Percentiles rank a stretch among this genome's conserved stretches.
These are phyloP conservation scores for Dactylellina haptotyla DNA, from an alignment of 2,329 filamentous ascomycete genomes.

Conservation along the genomic window DNA sequence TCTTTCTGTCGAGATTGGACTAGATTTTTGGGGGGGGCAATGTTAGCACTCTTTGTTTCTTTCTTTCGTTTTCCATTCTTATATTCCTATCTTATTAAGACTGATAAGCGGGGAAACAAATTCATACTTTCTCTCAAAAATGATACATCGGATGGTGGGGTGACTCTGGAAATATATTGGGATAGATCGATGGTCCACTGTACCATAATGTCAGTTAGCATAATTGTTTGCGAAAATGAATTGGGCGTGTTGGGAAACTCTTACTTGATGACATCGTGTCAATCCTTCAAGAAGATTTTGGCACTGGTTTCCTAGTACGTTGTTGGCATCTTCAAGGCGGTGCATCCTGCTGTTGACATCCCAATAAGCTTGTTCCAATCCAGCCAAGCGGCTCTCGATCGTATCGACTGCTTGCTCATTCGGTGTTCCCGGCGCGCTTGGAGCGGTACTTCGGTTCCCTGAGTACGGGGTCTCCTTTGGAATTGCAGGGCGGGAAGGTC, in stretches of 20 bases:
- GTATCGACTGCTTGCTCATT: slow-evolving; percentile 77
- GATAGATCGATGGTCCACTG: slow-evolving; percentile 62
- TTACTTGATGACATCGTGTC: slow-evolving; percentile 74
- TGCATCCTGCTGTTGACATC: slow-evolving; percentile 80
- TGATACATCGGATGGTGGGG: slow-evolving; percentile 79
- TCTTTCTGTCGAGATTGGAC: slow-evolving; percentile 71
- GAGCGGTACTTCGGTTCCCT: slow-evolving; percentile 74
- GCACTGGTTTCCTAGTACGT: slow-evolving; percentile 81
- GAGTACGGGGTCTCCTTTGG: slow-evolving; percentile 89
- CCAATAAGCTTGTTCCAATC: slow-evolving; percentile 82
- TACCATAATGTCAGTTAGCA: slow-evolving; percentile 7
- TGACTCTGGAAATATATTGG: slow-evolving; percentile 80
- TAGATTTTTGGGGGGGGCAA: slow-evolving; percentile 63
- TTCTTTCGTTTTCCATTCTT: no score
- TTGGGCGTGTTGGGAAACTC: slow-evolving; percentile 54
- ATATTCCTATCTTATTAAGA: no score
- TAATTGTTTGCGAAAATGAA: slow-evolving; percentile 29
- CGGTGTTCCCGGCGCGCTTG: slow-evolving; percentile 84
- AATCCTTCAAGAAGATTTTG: slow-evolving; percentile 84
- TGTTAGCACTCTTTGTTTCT: no score
- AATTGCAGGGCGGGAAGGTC: slow-evolving; percentile 89
- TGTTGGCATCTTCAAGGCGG: slow-evolving; percentile 83
- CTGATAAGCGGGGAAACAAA: slow-evolving; percentile 56
- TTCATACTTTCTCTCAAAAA: slow-evolving; percentile 84
- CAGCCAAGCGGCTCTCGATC: slow-evolving; percentile 77